These are phyloP conservation scores for Chaetomium strumarium DNA, from an alignment of 2,329 filamentous ascomycete species.

Conservation along the genomic window DNA sequence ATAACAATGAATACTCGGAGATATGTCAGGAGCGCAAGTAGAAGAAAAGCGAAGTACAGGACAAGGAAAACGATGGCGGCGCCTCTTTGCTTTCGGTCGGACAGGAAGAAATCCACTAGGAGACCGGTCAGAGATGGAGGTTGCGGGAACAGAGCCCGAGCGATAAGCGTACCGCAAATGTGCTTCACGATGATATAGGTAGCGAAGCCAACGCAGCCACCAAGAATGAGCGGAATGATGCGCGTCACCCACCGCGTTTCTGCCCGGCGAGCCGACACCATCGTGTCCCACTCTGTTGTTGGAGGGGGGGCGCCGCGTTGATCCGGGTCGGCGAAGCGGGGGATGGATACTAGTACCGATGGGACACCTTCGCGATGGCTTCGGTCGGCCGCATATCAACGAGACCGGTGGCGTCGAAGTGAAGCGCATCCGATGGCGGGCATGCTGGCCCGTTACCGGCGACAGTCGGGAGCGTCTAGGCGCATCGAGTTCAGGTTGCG, in stretches of 20 bases:
- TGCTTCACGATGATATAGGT: conserved; percentile 65
- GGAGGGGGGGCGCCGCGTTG: neutral
- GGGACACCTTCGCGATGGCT: neutral
- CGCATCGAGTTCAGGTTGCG: neutral
- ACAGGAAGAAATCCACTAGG: conserved; percentile 66
- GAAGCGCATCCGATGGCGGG: conserved; percentile 2
- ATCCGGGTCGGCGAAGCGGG: neutral
- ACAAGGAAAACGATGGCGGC: conserved; percentile 64
- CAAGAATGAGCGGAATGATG: conserved; percentile 63
- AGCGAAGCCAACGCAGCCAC: conserved; percentile 60
- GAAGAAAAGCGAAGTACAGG: conserved; percentile 65
- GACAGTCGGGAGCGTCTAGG: neutral
- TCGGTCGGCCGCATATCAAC: neutral
- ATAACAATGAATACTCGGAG: conserved; percentile 64
- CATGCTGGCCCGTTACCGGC: conserved; percentile 3
- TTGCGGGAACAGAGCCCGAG: conserved; percentile 1
- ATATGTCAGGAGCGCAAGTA: conserved; percentile 62
- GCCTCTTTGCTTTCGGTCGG: conserved; percentile 40
- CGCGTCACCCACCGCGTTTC: conserved; percentile 47
- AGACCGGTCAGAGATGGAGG: conserved; percentile 8
- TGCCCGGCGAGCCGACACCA: conserved; percentile 22
- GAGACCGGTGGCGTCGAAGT: neutral
- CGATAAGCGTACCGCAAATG: conserved; percentile 55
- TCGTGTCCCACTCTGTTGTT: conserved; percentile 10
- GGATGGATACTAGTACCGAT: neutral